Conservation (phyloP, 2,329 filamentous ascomycete genomes). For the Fusarium camptoceras region DNA sequence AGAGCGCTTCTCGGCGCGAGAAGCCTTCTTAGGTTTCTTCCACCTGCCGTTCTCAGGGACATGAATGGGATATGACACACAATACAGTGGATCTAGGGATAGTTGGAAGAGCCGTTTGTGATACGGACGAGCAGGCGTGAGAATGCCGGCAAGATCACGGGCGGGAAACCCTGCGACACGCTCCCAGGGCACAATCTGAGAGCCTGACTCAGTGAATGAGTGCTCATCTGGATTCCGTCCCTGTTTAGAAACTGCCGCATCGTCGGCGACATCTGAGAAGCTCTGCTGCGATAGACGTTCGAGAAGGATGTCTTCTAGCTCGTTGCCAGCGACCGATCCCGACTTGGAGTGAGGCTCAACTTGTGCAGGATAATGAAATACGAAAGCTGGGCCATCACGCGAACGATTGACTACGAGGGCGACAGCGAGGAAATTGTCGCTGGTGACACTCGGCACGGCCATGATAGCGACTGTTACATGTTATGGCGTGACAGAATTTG, state of each 20-base stretch:
- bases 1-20: conserved; percentile 52
- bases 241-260: conserved; percentile 58
- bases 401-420: conserved; percentile 80
- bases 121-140: conserved; percentile 80
- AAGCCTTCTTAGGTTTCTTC: conserved; percentile 73
- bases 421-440: conserved; percentile 73
- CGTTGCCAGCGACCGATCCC: conserved; percentile 49
- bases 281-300: conserved; percentile 59
- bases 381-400: conserved; percentile 81
- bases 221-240: conserved; percentile 67
- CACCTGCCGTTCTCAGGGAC: conserved; percentile 82
- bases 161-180: conserved; percentile 78
- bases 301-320: conserved; percentile 65
- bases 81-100: conserved; percentile 81
- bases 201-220: conserved; percentile 65
- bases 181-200: conserved; percentile 75
- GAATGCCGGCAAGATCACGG: conserved; percentile 81
- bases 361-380: conserved; percentile 87
- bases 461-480: conserved; percentile 41
- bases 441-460: conserved; percentile 63
- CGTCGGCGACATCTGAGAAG: conserved; percentile 52
- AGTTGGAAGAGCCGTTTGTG: conserved; percentile 88
- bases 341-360: conserved; percentile 56
- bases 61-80: conserved; percentile 86
- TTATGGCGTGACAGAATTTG: conserved; percentile 6